Conservation (phyloP, 2,329 filamentous ascomycete species). For the Pseudohalonectria lignicola region DNA sequence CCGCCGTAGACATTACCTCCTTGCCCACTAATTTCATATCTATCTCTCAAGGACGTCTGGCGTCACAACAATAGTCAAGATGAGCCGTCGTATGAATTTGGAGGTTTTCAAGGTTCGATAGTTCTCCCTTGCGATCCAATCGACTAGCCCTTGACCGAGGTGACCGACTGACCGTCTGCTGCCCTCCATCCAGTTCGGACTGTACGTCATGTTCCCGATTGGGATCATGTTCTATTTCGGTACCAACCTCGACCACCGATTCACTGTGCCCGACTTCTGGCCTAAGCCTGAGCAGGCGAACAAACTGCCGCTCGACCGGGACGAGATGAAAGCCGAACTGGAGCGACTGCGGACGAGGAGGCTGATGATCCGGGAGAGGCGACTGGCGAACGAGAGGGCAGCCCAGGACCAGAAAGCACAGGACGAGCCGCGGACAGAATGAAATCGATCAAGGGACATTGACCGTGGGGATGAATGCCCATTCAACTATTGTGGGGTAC, state of each 20-base stretch:
- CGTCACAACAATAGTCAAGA: no score
- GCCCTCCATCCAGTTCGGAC: constrained; percentile 97
- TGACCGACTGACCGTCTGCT: no score
- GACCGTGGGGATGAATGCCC: no score
- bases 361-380: constrained; percentile 68
- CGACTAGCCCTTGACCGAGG: no score
- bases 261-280: constrained; percentile 88
- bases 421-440: constrained; percentile 2
- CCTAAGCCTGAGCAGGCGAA: constrained; percentile 70
- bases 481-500: constrained; percentile 3
- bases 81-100: constrained; percentile 82
- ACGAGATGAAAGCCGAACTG: constrained; percentile 77
- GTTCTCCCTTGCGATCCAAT: no score
- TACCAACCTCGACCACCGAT: constrained; percentile 90
- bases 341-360: constrained; percentile 53
- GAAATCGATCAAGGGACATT: constrained; percentile 1
- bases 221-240: constrained; percentile 99
- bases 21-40: no score
- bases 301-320: constrained; percentile 62
- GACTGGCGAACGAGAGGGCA: constrained; percentile 26
- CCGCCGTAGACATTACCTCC: no score
- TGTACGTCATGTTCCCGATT: constrained; percentile 98
- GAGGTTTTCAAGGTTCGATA: constrained; percentile 91
- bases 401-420: constrained; percentile 9
- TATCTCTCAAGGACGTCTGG: no score